Conservation (phyloP, 495 filamentous ascomycete species). For the Hypoxylon trugodes region DNA sequence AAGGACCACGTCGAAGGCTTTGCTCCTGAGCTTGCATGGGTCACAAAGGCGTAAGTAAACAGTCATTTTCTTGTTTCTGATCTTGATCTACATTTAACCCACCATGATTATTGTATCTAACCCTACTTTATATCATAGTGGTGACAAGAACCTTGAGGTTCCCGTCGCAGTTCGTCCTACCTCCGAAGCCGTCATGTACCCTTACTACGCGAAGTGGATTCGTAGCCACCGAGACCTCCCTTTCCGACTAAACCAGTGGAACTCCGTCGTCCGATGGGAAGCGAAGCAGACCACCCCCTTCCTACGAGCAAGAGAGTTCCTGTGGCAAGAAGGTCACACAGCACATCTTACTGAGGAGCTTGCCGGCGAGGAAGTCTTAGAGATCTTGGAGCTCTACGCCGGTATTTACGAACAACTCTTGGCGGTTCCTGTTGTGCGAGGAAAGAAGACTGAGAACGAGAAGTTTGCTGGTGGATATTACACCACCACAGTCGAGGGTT, state of each 20-base stretch:
- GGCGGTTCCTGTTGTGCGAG: slow-evolving; percentile 91
- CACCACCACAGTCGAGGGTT: slow-evolving; percentile 94
- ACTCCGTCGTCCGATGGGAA: slow-evolving; percentile 97
- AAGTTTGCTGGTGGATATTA: slow-evolving; percentile 96
- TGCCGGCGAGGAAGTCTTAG: slow-evolving; percentile 82
- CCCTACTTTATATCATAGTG: slow-evolving; percentile 53
- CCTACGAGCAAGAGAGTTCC: slow-evolving; percentile 89
- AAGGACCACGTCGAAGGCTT: slow-evolving; percentile 98
- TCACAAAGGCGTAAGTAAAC: slow-evolving; percentile 83
- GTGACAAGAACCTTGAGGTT: slow-evolving; percentile 89
- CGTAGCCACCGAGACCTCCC: slow-evolving; percentile 92
- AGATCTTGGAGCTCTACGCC: slow-evolving; percentile 94
- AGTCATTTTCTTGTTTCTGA: background rate
- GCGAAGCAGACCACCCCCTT: slow-evolving; percentile 98
- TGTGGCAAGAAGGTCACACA: slow-evolving; percentile 99
- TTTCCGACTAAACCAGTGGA: slow-evolving; percentile 95
- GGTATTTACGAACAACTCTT: slow-evolving; percentile 91
- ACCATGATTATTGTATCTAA: slow-evolving; percentile 9
- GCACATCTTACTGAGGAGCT: slow-evolving; percentile 83
- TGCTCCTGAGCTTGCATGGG: slow-evolving; percentile 97
- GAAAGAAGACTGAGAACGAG: slow-evolving; percentile 91
- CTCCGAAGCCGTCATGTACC: slow-evolving; percentile 87
- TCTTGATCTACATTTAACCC: background rate
- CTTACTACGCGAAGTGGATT: slow-evolving; percentile 97
- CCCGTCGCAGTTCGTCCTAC: slow-evolving; percentile 96